Base-by-base conservation (phyloP, 768 basidiomycete species). In the Trametes cinnabarina region DNA sequence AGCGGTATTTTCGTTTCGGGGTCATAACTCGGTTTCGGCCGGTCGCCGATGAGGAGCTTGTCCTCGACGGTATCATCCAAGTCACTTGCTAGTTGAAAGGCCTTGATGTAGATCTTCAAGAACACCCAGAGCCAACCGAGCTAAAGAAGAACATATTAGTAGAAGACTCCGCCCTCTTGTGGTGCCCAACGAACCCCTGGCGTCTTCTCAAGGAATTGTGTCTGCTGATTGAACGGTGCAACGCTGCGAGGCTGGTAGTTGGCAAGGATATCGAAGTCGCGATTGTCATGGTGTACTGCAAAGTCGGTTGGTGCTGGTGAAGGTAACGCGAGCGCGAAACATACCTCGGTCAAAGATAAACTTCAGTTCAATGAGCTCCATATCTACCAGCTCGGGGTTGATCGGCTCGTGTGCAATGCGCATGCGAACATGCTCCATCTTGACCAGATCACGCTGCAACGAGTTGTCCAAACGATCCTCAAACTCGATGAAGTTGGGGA, bases 341-440 rank as follows among this genome's bases (percentile, higher is more conserved):
- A 57, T 63, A 88, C 87, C 73, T 51, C 88, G 82, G 65, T 90
- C 86, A 66, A 90, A 88, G 66, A 90, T 83, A 67, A 92, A 90
- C 67, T 89, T 90, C 53, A 94, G 74, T 62, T 92, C 90, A 57
- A 91, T 87, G 30, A 93, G 77, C 66, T 93, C 91, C 81, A 88
- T 85, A 61, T 91, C 89, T 60, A 92, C 80, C 47, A 89, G 74
- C 60, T 92, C 88, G 8, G 86, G 78, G 43, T 76, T 82, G 51
- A 91, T 77, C 17, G 77, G 74, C 68, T 94, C 93, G 51, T 92
- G 88, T 1, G 86, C 75, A 12, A 93, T 73, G 19, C 88, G 84
- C 87, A 94, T 92, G 52, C 92, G 83, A 34, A 93, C 80, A 66
- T 93, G 85, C 68, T 96, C 93, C 63, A 94, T 74, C 68, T 90